Percentiles rank a stretch among this genome's conserved stretches.
Conservation (phyloP, 352 stramenopile species). For the Elongisporangium prolatum region DNA sequence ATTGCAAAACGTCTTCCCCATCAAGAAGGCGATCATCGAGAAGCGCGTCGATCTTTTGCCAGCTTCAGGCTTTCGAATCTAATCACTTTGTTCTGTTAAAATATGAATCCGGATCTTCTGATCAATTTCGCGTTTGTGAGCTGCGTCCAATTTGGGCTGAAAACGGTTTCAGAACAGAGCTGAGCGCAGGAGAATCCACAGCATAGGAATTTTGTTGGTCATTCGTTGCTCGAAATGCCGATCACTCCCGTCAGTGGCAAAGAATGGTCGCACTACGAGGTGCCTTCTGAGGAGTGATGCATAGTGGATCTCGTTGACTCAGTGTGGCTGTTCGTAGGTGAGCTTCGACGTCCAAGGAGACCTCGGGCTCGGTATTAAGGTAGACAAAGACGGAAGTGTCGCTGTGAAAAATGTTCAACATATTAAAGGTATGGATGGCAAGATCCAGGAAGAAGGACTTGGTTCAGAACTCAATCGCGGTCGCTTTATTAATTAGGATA, state of each 20-base stretch:
- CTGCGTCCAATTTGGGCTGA: neutral
- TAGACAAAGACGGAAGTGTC: conserved; percentile 21
- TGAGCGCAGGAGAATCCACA: neutral
- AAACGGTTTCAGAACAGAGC: neutral
- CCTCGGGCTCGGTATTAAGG: conserved; percentile 24
- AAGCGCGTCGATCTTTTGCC: conserved; percentile 69
- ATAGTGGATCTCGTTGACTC: neutral
- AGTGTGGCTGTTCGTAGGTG: conserved; percentile 6
- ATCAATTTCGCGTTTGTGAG: neutral
- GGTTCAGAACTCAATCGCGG: neutral
- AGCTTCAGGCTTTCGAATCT: conserved; percentile 69
- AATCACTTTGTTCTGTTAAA: conserved; percentile 19
- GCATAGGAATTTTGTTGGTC: too few species aligned
- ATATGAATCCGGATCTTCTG: conserved; percentile 3
- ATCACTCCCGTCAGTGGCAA: neutral
- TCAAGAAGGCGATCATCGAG: conserved; percentile 66
- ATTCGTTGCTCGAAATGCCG: neutral
- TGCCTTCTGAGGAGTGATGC: neutral
- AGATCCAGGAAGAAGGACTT: neutral
- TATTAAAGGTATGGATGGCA: conserved; percentile 9
- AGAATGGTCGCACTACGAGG: conserved; percentile 8
- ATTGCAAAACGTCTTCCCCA: conserved; percentile 58
- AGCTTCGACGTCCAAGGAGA: conserved; percentile 17
- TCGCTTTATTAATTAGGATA: conserved; percentile 12
- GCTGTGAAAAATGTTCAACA: conserved; percentile 22